Conservation (phyloP, 176 grass and related monocot genomes). For the Thalia dealbata region DNA sequence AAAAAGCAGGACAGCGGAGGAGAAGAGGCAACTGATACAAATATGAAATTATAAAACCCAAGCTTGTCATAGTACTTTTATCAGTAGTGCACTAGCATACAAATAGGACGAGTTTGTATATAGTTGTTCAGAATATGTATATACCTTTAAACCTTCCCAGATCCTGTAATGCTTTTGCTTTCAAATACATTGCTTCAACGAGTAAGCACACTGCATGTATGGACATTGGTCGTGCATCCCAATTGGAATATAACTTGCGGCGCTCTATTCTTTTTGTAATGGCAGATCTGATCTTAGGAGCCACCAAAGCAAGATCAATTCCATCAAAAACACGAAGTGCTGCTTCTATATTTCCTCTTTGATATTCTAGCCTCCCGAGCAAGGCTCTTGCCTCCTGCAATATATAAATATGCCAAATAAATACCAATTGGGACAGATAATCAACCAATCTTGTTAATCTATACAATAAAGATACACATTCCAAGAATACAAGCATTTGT, state of each 20-base stretch:
- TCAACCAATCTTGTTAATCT: neutral
- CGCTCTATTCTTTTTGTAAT: conserved; percentile 60
- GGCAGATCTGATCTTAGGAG: conserved; percentile 72
- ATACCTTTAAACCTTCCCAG: conserved; percentile 85
- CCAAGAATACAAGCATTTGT: neutral
- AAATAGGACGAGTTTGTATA: neutral
- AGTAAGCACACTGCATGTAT: conserved; percentile 74
- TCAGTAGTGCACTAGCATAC: neutral
- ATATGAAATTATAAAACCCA: neutral
- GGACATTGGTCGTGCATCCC: conserved; percentile 58
- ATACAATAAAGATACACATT: neutral
- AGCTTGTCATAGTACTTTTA: neutral
- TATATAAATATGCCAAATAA: conserved; percentile 12
- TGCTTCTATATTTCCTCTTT: conserved; percentile 77
- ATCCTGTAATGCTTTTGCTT: conserved; percentile 84
- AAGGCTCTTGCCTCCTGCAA: conserved; percentile 91
- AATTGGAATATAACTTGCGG: conserved; percentile 38
- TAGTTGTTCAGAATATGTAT: neutral
- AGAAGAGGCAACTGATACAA: neutral
- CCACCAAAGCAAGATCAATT: conserved; percentile 64
- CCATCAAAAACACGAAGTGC: conserved; percentile 78
- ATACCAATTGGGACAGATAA: neutral
- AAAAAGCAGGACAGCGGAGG: too few species aligned
- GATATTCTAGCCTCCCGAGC: conserved; percentile 90
- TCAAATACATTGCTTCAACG: conserved; percentile 82